Conservation (phyloP, 2,329 filamentous ascomycete genomes). For the Xylariaceae sp. region DNA sequence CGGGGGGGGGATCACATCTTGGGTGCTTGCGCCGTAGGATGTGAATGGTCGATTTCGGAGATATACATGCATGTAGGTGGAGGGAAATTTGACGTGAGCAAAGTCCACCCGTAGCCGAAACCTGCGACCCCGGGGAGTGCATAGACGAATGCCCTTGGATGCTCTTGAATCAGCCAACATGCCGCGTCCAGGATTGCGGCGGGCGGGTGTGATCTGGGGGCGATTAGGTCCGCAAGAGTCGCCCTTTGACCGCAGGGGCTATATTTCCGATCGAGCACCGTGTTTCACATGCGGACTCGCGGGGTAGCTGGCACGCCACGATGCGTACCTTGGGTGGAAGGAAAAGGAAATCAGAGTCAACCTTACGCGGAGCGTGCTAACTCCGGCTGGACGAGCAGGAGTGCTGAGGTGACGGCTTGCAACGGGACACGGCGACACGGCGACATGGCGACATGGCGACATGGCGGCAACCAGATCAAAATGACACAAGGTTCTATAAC, state of each 20-base stretch:
- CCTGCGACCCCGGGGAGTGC: slow-evolving; percentile 1
- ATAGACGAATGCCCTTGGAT: slow-evolving; percentile 4
- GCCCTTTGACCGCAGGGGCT: slow-evolving; percentile 17
- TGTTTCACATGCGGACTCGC: slow-evolving; percentile 22
- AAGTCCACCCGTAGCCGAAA: slow-evolving; percentile 9
- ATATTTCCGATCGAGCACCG: slow-evolving; percentile 15
- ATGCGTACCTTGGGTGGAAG: background rate
- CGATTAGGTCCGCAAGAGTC: slow-evolving; percentile 2
- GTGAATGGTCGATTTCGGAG: slow-evolving; percentile 17
- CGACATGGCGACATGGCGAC: background rate
- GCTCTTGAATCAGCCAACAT: background rate
- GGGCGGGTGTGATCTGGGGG: background rate
- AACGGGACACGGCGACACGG: background rate
- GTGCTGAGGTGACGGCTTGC: background rate
- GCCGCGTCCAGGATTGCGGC: background rate
- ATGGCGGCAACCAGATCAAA: background rate
- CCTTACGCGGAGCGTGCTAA: slow-evolving; percentile 5
- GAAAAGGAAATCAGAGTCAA: background rate
- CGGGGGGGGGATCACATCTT: background rate
- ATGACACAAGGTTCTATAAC: background rate
- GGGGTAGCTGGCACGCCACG: slow-evolving; percentile 8
- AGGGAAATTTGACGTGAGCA: slow-evolving; percentile 8
- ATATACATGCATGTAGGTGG: slow-evolving; percentile 18
- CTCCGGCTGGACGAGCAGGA: background rate
- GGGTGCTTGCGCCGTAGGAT: slow-evolving; percentile 2